A percentile compares a stretch with the other conserved stretches of the same genome.
phyloP scores from a whole-genome alignment of 179 eudicot genomes.

The Patellifolia procumbens region DNA sequence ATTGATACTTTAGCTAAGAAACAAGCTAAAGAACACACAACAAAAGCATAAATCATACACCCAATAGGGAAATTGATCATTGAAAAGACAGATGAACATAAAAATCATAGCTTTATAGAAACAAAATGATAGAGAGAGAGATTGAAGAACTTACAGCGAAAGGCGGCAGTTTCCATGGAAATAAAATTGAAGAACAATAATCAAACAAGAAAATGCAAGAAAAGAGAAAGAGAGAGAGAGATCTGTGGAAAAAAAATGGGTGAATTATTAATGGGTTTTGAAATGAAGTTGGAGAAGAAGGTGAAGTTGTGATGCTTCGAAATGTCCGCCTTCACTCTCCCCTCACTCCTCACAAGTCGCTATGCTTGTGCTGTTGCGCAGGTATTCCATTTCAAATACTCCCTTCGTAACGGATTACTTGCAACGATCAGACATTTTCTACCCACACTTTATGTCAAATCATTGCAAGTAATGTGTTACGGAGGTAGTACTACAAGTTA shows the following conservation, averaged over 20 bases:
- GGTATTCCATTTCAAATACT: neutral
- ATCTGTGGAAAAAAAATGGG: neutral
- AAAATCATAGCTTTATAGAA: neutral
- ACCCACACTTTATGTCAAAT: too few relatives aligned
- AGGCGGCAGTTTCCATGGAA: conserved; percentile 35
- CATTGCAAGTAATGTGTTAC: too few relatives aligned
- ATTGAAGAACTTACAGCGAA: conserved; percentile 22
- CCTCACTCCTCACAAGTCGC: neutral
- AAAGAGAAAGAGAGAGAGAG: conserved; percentile 9
- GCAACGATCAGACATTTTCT: too few relatives aligned
- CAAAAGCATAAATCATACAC: neutral
- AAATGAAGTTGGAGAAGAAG: neutral
- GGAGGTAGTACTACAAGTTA: too few relatives aligned
- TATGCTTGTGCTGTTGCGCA: neutral
- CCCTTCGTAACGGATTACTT: too few relatives aligned
- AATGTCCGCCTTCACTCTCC: conserved; percentile 34
- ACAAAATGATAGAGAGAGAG: conserved; percentile 12
- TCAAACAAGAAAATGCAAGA: neutral
- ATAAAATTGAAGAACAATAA: neutral
- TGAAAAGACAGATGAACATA: neutral
- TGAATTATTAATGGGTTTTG: too few relatives aligned
- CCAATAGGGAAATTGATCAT: neutral
- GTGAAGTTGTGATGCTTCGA: conserved; percentile 24
- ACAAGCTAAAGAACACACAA: neutral
- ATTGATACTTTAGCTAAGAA: neutral